Evolutionary conservation across 2,329 filamentous ascomycete genomes (phyloP).

Genomic region (Stagonosporopsis vannaccii): DNA sequence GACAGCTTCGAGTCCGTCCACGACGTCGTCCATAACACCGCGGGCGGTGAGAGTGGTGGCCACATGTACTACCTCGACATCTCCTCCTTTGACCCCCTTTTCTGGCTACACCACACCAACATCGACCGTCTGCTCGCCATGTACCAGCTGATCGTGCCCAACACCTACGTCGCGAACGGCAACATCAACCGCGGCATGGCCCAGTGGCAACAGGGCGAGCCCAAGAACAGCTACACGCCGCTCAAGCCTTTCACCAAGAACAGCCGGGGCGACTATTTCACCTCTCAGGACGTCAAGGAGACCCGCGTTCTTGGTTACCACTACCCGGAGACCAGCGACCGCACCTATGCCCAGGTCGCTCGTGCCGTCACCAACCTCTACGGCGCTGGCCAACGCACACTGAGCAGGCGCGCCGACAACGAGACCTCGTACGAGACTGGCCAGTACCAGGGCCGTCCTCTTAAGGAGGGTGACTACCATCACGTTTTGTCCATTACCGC

Average conservation of each 20-base stretch:
- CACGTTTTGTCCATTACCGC: conserved; percentile 43
- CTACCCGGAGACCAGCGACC: conserved; percentile 46
- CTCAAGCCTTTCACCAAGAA: conserved; percentile 48
- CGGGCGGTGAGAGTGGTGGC: conserved; percentile 60
- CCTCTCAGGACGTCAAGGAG: conserved; percentile 39
- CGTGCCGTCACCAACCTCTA: conserved; percentile 42
- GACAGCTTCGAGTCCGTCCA: conserved; percentile 50
- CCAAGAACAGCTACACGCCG: conserved; percentile 62
- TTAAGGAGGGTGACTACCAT: conserved; percentile 47
- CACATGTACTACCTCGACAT: conserved; percentile 77
- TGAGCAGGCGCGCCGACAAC: conserved; percentile 32
- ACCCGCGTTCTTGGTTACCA: conserved; percentile 53
- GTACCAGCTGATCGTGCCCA: conserved; percentile 77
- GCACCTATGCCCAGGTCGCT: conserved; percentile 31
- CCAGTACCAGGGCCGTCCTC: conserved; percentile 42
- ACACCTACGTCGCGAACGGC: conserved; percentile 67
- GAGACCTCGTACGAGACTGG: conserved; percentile 22
- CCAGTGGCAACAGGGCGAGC: conserved; percentile 52
- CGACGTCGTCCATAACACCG: conserved; percentile 45
- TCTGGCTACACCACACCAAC: conserved; percentile 52
- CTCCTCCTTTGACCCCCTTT: conserved; percentile 79
- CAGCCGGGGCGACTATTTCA: conserved; percentile 56
- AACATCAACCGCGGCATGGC: conserved; percentile 41
- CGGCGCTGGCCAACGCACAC: conserved; percentile 50
- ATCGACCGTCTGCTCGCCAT: conserved; percentile 67